These are phyloP conservation scores for Ophidiomyces ophidiicola DNA, from an alignment of 2,329 filamentous ascomycete species.

Conservation along the genomic window DNA sequence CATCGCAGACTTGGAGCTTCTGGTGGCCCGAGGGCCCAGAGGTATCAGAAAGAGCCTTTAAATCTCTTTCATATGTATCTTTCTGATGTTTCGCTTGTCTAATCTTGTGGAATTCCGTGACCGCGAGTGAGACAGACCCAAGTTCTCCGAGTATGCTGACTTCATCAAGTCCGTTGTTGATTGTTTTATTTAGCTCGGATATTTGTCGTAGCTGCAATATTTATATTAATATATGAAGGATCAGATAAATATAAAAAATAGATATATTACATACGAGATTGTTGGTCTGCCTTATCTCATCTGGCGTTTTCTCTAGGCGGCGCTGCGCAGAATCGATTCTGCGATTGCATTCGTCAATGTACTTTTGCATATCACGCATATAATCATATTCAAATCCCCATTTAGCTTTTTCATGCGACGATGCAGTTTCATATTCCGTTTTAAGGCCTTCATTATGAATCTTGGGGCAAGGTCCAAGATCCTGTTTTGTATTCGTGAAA, in stretches of 20 bases:
- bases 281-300: slow-evolving; percentile 94
- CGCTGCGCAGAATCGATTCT: slow-evolving; percentile 84
- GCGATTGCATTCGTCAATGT: slow-evolving; percentile 92
- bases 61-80: slow-evolving; percentile 69
- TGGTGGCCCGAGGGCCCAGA: slow-evolving; percentile 89
- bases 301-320: slow-evolving; percentile 87
- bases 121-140: slow-evolving; percentile 65
- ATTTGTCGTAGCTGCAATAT: slow-evolving; percentile 59
- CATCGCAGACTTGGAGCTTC: slow-evolving; percentile 96
- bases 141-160: slow-evolving; percentile 74
- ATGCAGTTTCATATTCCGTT: slow-evolving; percentile 68
- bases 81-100: slow-evolving; percentile 69
- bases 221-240: background rate
- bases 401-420: slow-evolving; percentile 57
- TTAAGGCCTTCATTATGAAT: slow-evolving; percentile 82
- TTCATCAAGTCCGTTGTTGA: slow-evolving; percentile 73
- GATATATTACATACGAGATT: slow-evolving; percentile 46
- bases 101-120: slow-evolving; percentile 80
- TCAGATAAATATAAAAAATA: background rate
- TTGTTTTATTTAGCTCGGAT: slow-evolving; percentile 62
- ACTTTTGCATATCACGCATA: slow-evolving; percentile 86
- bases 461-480: slow-evolving; percentile 78
- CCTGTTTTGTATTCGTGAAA: slow-evolving; percentile 99
- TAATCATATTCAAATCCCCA: slow-evolving; percentile 96
- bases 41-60: slow-evolving; percentile 84